Base-by-base conservation (phyloP, 108 stramenopile genomes). In the Schizochytrium sp. region DNA sequence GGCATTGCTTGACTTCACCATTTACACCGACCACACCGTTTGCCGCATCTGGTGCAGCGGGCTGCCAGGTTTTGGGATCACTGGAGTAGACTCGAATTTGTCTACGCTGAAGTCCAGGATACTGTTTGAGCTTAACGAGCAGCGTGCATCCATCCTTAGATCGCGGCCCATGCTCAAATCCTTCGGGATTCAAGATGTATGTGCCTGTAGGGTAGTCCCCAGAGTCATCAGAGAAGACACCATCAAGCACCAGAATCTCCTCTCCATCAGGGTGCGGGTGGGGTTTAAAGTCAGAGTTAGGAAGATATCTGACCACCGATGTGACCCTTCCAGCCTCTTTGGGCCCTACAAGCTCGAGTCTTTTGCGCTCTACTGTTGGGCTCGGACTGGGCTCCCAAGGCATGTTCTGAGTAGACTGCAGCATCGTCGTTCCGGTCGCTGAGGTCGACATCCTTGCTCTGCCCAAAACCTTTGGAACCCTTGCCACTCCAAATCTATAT, bases 321-420 rank as follows among this genome's bases (percentile, higher is more conserved):
- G 64, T 69, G 64, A 69, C 64, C 64, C 64, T 7, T 8, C 64
- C 64, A 8, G 64, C 64, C 64, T 69, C 64, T 44, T 69, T 69
- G 64, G 64, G 64, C 3, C 64, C 64, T 8, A 28, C 64, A 7
- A 69, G 64, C 64, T 69, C 64, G 12, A 69, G 64, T 8, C 64
- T 38, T 15, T 69, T 69, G 64, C 64, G 64, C 64, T 69, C 64
- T 7, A 69, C 64, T 8, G 64, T 69, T 8, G 64, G 42, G 64
- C 64, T 69, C 64, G 64, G 64, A 44, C 64, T 69, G 42, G 64
- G 19, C 64, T 69, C 64, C 64, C 64, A 69, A 38, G 64, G 42
- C 64, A 69, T 69, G 12, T 8, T 7, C 64, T 38, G 42, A 38
- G 64, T 28, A 8, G 42, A 44, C 2, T 17, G 10, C 57, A 15